phyloP scores from a whole-genome alignment of 2,329 filamentous ascomycete genomes.

The Aspergillus intermedius region DNA sequence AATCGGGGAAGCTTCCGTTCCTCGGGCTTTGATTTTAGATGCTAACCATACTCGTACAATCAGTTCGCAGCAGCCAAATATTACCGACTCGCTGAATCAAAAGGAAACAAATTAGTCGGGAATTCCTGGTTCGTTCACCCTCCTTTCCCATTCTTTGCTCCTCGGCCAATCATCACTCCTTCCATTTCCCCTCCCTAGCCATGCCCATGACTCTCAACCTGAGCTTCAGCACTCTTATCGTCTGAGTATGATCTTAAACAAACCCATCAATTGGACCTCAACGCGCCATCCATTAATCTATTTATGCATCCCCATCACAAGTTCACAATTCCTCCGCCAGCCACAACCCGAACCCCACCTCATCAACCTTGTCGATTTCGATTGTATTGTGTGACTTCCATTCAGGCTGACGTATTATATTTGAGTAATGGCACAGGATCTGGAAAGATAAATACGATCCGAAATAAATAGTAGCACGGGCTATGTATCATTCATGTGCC shows the following conservation, averaged over 20 bases:
- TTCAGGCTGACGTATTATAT: slow-evolving; percentile 17
- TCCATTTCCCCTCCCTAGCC: neutral
- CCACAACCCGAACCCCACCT: slow-evolving; percentile 1
- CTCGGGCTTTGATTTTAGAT: neutral
- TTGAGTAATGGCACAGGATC: slow-evolving; percentile 57
- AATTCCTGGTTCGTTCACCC: slow-evolving; percentile 76
- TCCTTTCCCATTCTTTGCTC: slow-evolving; percentile 2
- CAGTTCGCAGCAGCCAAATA: slow-evolving; percentile 67
- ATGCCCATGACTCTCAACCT: too few species aligned
- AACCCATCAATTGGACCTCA: too few species aligned
- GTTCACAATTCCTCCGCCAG: neutral
- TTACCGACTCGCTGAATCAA: slow-evolving; percentile 82
- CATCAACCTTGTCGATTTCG: neutral
- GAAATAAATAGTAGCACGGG: slow-evolving; percentile 37
- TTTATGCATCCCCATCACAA: too few species aligned
- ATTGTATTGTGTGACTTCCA: neutral
- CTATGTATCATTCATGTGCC: too few species aligned
- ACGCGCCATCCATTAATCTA: too few species aligned
- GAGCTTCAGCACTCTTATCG: too few species aligned
- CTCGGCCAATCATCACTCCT: neutral
- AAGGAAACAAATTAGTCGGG: slow-evolving; percentile 81
- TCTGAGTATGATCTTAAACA: too few species aligned
- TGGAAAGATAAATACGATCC: slow-evolving; percentile 93
- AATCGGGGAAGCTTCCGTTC: neutral
- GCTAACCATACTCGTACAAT: neutral